phyloP scores from a whole-genome alignment of 176 grass and related monocot genomes.

The Cocos nucifera region DNA sequence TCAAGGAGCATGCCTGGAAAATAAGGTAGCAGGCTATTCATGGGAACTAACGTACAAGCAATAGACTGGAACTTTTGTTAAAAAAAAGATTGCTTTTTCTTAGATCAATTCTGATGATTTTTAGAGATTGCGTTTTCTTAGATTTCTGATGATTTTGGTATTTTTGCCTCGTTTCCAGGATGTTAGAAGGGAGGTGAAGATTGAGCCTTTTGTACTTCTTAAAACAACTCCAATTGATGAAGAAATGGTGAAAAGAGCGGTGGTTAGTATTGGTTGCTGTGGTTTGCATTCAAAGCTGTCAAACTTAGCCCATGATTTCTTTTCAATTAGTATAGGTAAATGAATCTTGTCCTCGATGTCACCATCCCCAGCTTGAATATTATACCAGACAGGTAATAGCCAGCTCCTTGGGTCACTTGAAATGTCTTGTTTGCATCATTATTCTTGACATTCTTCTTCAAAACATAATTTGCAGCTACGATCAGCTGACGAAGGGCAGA shows the following conservation, averaged over 20 bases:
- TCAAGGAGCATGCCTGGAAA: no score
- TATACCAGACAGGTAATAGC: slow-evolving; percentile 50
- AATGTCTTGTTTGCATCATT: neutral
- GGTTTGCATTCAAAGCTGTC: no score
- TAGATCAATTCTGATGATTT: neutral
- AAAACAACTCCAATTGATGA: slow-evolving; percentile 29
- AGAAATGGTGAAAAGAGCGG: slow-evolving; percentile 19
- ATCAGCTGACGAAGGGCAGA: slow-evolving; percentile 75
- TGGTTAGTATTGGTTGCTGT: slow-evolving; percentile 24
- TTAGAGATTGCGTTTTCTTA: neutral
- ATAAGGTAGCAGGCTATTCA: no score
- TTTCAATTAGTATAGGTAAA: slow-evolving; percentile 20
- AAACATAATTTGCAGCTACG: slow-evolving; percentile 41
- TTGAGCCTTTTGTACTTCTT: slow-evolving; percentile 50
- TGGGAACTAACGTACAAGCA: no score
- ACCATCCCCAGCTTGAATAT: slow-evolving; percentile 39
- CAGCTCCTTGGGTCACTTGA: neutral
- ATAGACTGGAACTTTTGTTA: no score
- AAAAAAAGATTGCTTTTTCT: neutral
- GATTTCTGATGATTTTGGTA: neutral
- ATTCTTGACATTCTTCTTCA: neutral
- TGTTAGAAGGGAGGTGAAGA: slow-evolving; percentile 55
- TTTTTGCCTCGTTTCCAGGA: slow-evolving; percentile 31
- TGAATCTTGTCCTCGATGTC: slow-evolving; percentile 37
- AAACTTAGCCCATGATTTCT: neutral